Evolutionary conservation across 768 basidiomycete genomes (phyloP).

Genomic region (Candolleomyces aberdarensis): DNA sequence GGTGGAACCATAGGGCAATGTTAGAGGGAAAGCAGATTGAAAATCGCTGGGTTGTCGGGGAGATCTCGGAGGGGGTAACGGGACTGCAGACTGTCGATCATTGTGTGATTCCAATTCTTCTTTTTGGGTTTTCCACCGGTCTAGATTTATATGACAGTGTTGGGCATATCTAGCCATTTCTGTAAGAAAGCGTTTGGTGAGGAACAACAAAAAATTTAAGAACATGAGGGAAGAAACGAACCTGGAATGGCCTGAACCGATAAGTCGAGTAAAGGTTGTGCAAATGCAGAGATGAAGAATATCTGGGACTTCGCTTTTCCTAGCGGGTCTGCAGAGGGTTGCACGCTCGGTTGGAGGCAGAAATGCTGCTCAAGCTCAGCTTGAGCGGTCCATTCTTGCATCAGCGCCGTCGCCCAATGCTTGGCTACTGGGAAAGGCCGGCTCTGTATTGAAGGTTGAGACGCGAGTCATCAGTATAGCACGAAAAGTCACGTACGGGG

Average conservation of each 20-base stretch:
- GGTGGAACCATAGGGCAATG: slow-evolving; percentile 20
- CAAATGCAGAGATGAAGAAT: slow-evolving; percentile 82
- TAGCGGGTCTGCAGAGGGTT: slow-evolving; percentile 40
- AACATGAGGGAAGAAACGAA: slow-evolving; percentile 29
- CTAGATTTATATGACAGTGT: slow-evolving; percentile 68
- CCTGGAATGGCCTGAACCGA: slow-evolving; percentile 73
- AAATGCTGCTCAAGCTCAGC: slow-evolving; percentile 81
- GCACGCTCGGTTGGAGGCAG: slow-evolving; percentile 63
- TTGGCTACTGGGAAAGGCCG: slow-evolving; percentile 91
- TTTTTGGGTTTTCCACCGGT: slow-evolving; percentile 60
- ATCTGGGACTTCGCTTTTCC: slow-evolving; percentile 81
- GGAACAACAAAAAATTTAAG: background rate
- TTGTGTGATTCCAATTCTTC: slow-evolving; percentile 30
- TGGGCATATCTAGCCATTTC: slow-evolving; percentile 68
- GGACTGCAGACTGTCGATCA: slow-evolving; percentile 37
- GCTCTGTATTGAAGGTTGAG: slow-evolving; percentile 46
- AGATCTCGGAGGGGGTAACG: slow-evolving; percentile 45
- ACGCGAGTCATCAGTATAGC: background rate
- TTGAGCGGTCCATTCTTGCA: slow-evolving; percentile 90
- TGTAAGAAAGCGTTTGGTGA: slow-evolving; percentile 19
- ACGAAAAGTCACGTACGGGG: slow-evolving; percentile 60
- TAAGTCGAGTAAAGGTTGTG: slow-evolving; percentile 78
- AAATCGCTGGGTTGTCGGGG: slow-evolving; percentile 50
- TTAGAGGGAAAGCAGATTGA: slow-evolving; percentile 32
- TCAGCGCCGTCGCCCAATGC: slow-evolving; percentile 87